Evolutionary conservation across 208 protist genomes (phyloP), one percentile per base, ranked within the genome.

Genomic region (Porcisia hertigi): DNA sequence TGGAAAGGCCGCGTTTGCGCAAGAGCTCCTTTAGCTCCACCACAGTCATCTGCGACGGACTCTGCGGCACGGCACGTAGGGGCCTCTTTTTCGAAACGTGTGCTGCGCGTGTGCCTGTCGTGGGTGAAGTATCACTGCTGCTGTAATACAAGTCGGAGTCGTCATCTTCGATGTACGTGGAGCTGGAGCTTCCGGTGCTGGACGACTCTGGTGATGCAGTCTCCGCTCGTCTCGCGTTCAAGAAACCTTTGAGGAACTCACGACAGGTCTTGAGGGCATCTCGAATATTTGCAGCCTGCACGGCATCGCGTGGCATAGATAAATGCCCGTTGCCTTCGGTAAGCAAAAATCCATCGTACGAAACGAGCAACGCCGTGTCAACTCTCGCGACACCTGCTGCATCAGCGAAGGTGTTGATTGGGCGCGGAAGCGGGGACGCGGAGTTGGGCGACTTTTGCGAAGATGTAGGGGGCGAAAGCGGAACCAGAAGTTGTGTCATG

Each of bases 341-440:
- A 25, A 96, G 45, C 11, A 91, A 70, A 71, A 88, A 89, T 2
- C 88, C 83, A 66, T 91, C 81, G 79, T 93, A 94, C 8, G 89
- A 94, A 47, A 96, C 84, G 18, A 96, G 71, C 62, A 96, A 72
- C 8, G 75, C 70, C 36, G 12, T 60, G 59, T 91, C 88, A 5
- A 81, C 74, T 6, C 18, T 67, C 9, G 53, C 54, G 36, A 62
- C 43, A 5, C 23, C 41, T 16, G 66, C 23, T 16, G 30, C 23
- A 11, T 60, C 6, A 12, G 69, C 47, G 39, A 39, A 34, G 4
- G 62, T 53, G 14, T n/a, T 23, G 14, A 75, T 59, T 11, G 81
- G 73, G 0, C 73, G 54, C 30, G 78, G 78, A 18, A 65, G 60
- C 18, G 82, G 76, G 0, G 72, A 76, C 7, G 55, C 23, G 8